Evolutionary conservation across 116 monocot genomes (phyloP).

Genomic region (Iris pallida): DNA sequence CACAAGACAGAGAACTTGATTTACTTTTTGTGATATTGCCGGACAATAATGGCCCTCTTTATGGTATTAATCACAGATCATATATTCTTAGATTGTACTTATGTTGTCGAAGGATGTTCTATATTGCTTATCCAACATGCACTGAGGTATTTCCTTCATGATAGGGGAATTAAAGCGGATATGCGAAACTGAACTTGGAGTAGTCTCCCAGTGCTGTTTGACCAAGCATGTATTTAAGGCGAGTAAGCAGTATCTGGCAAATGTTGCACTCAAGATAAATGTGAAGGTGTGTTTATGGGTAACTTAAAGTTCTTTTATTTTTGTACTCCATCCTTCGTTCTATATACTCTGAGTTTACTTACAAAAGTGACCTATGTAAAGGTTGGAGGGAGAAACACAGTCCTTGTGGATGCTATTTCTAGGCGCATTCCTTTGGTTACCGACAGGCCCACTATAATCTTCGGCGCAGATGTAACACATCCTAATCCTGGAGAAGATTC

Average conservation of each 20-base stretch:
- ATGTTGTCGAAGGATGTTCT: background rate
- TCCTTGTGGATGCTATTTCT: conserved; percentile 70
- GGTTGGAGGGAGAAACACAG: conserved; percentile 97
- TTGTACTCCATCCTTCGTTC: background rate
- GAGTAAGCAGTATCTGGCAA: conserved; percentile 83
- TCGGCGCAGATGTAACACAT: conserved; percentile 98
- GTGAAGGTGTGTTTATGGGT: conserved; percentile 49
- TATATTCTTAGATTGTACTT: background rate
- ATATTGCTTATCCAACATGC: background rate
- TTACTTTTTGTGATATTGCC: conserved; percentile 84
- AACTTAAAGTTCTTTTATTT: background rate
- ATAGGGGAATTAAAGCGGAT: conserved; percentile 82
- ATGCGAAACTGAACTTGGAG: conserved; percentile 90
- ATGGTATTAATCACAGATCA: conserved; percentile 38
- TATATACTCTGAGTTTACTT: background rate
- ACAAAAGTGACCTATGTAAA: conserved; percentile 11
- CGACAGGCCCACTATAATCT: conserved; percentile 81
- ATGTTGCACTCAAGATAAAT: conserved; percentile 92
- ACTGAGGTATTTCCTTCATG: background rate
- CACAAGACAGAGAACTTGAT: conserved; percentile 54
- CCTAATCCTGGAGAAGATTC: conserved; percentile 95
- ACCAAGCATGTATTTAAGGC: conserved; percentile 68
- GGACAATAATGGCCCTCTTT: conserved; percentile 86
- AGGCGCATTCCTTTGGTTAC: conserved; percentile 64
- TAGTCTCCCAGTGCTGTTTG: conserved; percentile 92